A percentile compares a stretch with the other conserved stretches of the same genome.
These are phyloP conservation scores for Ramicandelaber brevisporus DNA, from an alignment of 192 early-diverging fungal species.

Conservation along the genomic window DNA sequence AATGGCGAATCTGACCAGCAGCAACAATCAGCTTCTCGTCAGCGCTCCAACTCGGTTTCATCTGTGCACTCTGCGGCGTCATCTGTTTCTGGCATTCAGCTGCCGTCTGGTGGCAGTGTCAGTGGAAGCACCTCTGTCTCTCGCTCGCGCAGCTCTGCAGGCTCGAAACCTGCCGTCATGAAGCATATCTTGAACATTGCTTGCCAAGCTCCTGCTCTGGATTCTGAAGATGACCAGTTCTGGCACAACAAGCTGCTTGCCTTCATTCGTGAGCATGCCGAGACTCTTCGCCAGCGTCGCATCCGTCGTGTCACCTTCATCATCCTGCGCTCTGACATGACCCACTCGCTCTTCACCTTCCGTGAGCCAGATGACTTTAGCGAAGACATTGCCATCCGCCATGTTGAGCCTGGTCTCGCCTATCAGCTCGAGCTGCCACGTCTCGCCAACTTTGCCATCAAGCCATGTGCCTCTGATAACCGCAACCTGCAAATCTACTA, in stretches of 20 bases:
- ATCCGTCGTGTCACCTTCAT: slow-evolving; percentile 82
- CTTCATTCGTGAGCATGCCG: slow-evolving; percentile 28
- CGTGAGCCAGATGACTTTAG: slow-evolving; percentile 57
- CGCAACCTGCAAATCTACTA: slow-evolving; percentile 92
- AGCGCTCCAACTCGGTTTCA: slow-evolving; percentile 16
- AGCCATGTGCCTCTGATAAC: slow-evolving; percentile 84
- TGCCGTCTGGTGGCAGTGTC: too few relatives aligned
- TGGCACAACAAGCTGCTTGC: slow-evolving; percentile 31
- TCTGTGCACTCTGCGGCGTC: slow-evolving; percentile 8
- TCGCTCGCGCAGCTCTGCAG: slow-evolving; percentile 5
- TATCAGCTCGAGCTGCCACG: slow-evolving; percentile 89
- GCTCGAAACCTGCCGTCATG: slow-evolving; percentile 4
- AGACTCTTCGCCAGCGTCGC: slow-evolving; percentile 37
- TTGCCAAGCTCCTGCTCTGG: slow-evolving; percentile 28
- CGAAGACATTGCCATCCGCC: slow-evolving; percentile 88
- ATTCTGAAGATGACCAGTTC: slow-evolving; percentile 38
- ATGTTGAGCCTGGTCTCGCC: slow-evolving; percentile 94
- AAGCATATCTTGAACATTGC: slow-evolving; percentile 53
- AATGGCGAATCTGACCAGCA: too few relatives aligned
- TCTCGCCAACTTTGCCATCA: slow-evolving; percentile 84
- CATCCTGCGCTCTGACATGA: slow-evolving; percentile 53
- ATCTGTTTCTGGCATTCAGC: slow-evolving; percentile 15
- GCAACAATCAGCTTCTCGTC: too few relatives aligned
- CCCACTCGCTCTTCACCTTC: slow-evolving; percentile 89
- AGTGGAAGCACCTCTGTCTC: background rate